Conservation (phyloP, 2,329 filamentous ascomycete species). For the Arthrobotrys iridis region DNA sequence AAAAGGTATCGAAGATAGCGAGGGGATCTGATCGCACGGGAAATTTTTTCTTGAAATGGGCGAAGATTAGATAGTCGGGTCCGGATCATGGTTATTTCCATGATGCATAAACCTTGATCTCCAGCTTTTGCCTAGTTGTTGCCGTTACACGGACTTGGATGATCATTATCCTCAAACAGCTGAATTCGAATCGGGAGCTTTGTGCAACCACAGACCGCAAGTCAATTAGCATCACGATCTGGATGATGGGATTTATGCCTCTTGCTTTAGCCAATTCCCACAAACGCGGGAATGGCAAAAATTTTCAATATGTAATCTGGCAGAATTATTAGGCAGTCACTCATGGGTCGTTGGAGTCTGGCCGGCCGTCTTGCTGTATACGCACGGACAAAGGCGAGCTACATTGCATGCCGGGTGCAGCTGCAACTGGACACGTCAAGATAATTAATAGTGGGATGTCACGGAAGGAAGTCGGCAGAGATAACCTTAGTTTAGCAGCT, state of each 20-base stretch:
- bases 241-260: not conserved
- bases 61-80: too few species aligned
- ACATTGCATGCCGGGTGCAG: conserved; percentile 30
- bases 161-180: conserved; percentile 4
- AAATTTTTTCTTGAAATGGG: not conserved
- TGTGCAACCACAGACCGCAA: not conserved
- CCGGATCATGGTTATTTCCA: not conserved
- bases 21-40: not conserved
- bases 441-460: conserved; percentile 24
- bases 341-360: not conserved
- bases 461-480: conserved; percentile 12
- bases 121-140: not conserved
- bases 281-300: conserved; percentile 1
- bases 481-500: not conserved
- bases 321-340: conserved; percentile 31
- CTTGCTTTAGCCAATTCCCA: conserved; percentile 10
- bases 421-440: conserved; percentile 8
- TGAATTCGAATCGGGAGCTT: not conserved
- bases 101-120: not conserved
- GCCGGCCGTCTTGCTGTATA: conserved; percentile 13
- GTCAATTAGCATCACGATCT: not conserved
- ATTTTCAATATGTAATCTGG: conserved; percentile 18
- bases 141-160: not conserved
- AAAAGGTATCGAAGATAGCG: not conserved
- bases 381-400: conserved; percentile 51